Percentiles rank a stretch among this genome's conserved stretches.
phyloP scores from a whole-genome alignment of 2,329 filamentous ascomycete species.

The Ophiostoma fasciatum region DNA sequence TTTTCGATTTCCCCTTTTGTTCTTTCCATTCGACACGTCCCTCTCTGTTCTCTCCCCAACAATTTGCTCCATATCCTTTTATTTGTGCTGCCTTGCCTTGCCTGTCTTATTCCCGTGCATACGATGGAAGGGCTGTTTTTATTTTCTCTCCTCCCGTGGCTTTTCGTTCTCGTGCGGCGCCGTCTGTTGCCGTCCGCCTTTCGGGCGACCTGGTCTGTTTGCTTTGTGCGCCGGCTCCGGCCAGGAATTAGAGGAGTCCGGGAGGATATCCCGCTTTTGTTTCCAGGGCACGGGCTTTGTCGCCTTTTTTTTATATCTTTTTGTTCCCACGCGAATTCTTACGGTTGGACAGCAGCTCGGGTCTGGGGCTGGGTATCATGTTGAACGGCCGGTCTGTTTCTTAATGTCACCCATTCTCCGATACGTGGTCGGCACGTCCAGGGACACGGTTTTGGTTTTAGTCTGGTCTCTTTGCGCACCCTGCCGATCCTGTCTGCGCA shows the following conservation, averaged over 20 bases:
- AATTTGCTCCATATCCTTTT: no score
- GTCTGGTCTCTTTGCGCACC: no score
- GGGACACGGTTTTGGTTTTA: no score
- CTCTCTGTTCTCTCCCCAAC: no score
- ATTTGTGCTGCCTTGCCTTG: background rate
- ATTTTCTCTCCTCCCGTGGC: background rate
- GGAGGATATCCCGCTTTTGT: conserved; percentile 7
- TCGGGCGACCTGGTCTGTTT: conserved; percentile 7
- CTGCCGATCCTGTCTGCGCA: no score
- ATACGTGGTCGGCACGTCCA: no score
- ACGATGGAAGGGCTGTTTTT: no score
- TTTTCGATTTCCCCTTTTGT: background rate
- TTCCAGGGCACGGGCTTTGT: background rate
- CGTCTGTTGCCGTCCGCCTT: no score
- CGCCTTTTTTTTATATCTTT: background rate
- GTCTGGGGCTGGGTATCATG: background rate
- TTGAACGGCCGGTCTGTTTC: conserved; percentile 5
- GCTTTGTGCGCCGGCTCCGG: conserved; percentile 5
- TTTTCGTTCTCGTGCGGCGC: no score
- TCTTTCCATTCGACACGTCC: background rate
- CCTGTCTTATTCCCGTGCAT: no score
- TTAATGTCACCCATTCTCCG: background rate
- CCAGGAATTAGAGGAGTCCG: conserved; percentile 9
- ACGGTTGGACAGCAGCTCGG: background rate
- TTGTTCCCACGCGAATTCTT: background rate